A percentile compares a stretch with the other conserved stretches of the same genome.
phyloP scores from a whole-genome alignment of 345 rosid genomes.

The Hypericum perforatum region DNA sequence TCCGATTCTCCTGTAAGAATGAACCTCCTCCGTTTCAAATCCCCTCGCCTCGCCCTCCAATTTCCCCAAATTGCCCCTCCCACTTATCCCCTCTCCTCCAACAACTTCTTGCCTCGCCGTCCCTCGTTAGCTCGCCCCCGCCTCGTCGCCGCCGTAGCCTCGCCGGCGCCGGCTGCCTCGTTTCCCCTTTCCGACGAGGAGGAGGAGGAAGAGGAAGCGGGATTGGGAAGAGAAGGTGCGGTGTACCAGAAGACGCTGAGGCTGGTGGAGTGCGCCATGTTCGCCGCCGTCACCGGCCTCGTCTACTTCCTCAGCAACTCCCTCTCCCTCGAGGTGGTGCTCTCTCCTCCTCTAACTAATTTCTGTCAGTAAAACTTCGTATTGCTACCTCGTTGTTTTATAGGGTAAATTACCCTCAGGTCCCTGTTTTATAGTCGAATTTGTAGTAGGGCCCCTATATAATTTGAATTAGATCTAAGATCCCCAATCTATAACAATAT shows the following conservation, averaged over 20 bases:
- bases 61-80: constrained; percentile 11
- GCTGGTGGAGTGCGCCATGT: constrained; percentile 90
- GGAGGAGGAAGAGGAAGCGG: constrained; percentile 18
- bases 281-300: constrained; percentile 78
- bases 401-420: no score
- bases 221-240: constrained; percentile 32
- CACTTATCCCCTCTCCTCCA: background rate
- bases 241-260: constrained; percentile 68
- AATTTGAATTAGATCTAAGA: no score
- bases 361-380: background rate
- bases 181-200: background rate
- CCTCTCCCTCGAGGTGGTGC: constrained; percentile 69
- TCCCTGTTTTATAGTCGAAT: no score
- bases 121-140: background rate
- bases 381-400: no score
- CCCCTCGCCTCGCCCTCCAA: constrained; percentile 4
- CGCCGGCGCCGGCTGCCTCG: no score
- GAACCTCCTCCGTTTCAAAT: constrained; percentile 8
- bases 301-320: constrained; percentile 88
- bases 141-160: no score
- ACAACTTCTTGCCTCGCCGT: constrained; percentile 17
- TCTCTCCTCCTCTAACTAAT: background rate
- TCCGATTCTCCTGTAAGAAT: constrained; percentile 4
- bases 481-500: no score
- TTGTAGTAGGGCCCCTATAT: no score